These are phyloP conservation scores for Trichosporon sp. DNA, from an alignment of 1,284 basidiomycete genomes.

Conservation along the genomic window DNA sequence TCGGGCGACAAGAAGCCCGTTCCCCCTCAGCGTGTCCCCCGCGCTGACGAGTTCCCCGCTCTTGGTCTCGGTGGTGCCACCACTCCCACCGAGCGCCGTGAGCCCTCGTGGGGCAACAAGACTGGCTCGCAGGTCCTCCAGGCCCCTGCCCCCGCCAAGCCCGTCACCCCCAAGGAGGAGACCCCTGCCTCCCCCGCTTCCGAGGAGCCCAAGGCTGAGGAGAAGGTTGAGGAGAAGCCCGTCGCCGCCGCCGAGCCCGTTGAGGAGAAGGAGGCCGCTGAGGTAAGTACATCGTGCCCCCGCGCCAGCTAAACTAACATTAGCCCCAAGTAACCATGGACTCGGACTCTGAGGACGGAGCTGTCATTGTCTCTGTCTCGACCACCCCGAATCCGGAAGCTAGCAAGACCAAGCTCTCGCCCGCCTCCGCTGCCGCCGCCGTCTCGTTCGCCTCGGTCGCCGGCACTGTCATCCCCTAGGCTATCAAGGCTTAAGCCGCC, in stretches of 20 bases:
- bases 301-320: slow-evolving; percentile 21
- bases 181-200: background rate
- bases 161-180: slow-evolving; percentile 34
- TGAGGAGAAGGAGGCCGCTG: background rate
- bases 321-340: slow-evolving; percentile 50
- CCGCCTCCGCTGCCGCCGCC: slow-evolving; percentile 26
- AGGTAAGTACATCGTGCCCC: slow-evolving; percentile 6
- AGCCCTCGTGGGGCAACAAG: slow-evolving; percentile 44
- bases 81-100: slow-evolving; percentile 40
- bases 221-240: slow-evolving; percentile 23
- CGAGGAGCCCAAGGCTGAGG: slow-evolving; percentile 22
- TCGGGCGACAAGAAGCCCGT: slow-evolving; percentile 33
- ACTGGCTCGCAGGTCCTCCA: slow-evolving; percentile 57
- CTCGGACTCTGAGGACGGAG: slow-evolving; percentile 53
- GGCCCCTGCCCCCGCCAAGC: slow-evolving; percentile 53
- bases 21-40: slow-evolving; percentile 51
- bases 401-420: slow-evolving; percentile 30
- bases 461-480: slow-evolving; percentile 37
- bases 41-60: slow-evolving; percentile 57
- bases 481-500: slow-evolving; percentile 47
- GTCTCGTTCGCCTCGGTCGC: slow-evolving; percentile 52
- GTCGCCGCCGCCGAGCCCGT: background rate
- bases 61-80: slow-evolving; percentile 36
- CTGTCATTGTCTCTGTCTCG: slow-evolving; percentile 54
- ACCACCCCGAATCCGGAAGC: slow-evolving; percentile 36